Conservation (phyloP, 2,329 filamentous ascomycete species). For the Talaromyces sp. region DNA sequence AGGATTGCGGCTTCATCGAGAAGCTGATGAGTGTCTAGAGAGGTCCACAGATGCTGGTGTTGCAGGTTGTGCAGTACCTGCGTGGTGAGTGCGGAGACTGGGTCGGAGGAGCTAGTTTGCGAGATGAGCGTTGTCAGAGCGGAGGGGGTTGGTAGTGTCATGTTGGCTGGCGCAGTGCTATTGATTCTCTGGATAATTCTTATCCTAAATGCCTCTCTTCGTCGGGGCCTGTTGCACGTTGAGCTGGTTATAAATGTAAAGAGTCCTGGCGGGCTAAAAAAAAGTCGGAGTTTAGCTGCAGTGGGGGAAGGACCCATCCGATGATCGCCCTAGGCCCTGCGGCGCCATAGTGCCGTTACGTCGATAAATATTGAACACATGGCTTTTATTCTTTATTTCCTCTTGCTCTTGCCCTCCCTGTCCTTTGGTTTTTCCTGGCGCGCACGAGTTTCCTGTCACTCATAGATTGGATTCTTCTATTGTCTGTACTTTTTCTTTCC, state of each 20-base stretch:
- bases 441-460: not conserved
- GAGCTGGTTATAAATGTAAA: not conserved
- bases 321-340: not conserved
- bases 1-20: conserved; percentile 36
- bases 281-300: not conserved
- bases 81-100: conserved; percentile 45
- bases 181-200: not conserved
- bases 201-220: not conserved
- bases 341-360: not conserved
- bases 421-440: not conserved
- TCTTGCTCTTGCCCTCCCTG: not conserved
- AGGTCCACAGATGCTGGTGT: conserved; percentile 58
- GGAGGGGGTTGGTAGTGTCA: conserved; percentile 22
- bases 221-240: not conserved
- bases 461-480: not conserved
- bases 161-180: not conserved
- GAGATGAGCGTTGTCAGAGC: conserved; percentile 38
- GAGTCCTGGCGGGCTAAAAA: not conserved
- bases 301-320: not conserved
- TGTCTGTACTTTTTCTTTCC: not conserved
- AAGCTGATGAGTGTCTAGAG: conserved; percentile 45
- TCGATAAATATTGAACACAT: conserved; percentile 11
- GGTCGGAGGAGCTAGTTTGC: conserved; percentile 19
- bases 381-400: conserved; percentile 5
- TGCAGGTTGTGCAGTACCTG: conserved; percentile 61